Base-by-base conservation (phyloP, 2,329 filamentous ascomycete genomes). In the Akanthomyces muscarius region DNA sequence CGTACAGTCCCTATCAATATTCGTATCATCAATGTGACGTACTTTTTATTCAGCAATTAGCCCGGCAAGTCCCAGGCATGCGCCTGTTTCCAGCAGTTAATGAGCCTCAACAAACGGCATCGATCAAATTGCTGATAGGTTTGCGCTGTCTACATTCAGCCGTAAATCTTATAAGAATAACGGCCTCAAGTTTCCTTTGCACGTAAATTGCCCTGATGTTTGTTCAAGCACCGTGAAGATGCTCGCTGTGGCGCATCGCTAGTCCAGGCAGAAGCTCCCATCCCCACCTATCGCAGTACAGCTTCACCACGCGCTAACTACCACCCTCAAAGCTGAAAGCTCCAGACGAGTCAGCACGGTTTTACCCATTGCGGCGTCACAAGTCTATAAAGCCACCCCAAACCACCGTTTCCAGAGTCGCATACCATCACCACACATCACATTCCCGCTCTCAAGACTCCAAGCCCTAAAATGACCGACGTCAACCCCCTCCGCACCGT, bases 401-500 rank as follows among this genome's bases (percentile, higher is more conserved):
- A 30, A 28, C 4, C 38, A 7, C 13, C 11, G 14, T 25, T 30
- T 30, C 10, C 23, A 10, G 7, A 28, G 25, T 56, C 53, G 53
- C 41, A 21, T 7, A 23, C 14, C 28, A 36, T 25, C n/a, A 25
- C 13, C 14, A 10, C n/a, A 33, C 11, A 44, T 11, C 11, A 10
- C 33, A 21, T 8, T 14, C 10, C 5, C 5, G 4, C 4, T 58
- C 18, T 16, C 21, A 50, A 23, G 21, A 7, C 6, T 13, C 8
- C 8, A 38, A 38, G 1, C 8, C 18, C 18, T 10, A 23, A 25
- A 21, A 51, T 44, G 36, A 2, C 47, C 23, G 36, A 51, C 57
- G 44, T 28, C 44, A 53, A 58, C 44, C 25, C 63, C 25, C 53
- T 62, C 30, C 63, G 60, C 58, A 62, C 52, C 52, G 36, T 64